A percentile compares a stretch with the other conserved stretches of the same genome.
Evolutionary conservation across 2,329 filamentous ascomycete genomes (phyloP).

Genomic region (Myriosclerotinia scirpicola): DNA sequence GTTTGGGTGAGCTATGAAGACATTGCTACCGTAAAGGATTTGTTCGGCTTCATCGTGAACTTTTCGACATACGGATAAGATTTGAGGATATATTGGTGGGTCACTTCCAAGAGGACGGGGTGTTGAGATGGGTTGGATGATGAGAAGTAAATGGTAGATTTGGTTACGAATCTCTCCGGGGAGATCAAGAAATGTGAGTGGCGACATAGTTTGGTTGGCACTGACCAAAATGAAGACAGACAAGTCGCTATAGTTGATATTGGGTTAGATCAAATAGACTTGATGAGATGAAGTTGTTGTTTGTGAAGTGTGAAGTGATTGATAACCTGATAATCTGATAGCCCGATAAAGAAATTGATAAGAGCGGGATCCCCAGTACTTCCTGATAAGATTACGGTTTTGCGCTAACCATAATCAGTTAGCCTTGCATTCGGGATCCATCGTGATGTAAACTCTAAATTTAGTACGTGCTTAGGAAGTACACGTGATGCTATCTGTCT

Average conservation of each 20-base stretch:
- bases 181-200: slow-evolving; percentile 42
- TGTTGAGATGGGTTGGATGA: slow-evolving; percentile 32
- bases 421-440: too few species aligned
- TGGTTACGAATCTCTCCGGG: slow-evolving; percentile 62
- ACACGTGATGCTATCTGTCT: not conserved
- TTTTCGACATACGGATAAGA: slow-evolving; percentile 31
- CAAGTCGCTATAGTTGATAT: too few species aligned
- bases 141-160: slow-evolving; percentile 47
- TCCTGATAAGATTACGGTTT: too few species aligned
- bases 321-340: too few species aligned
- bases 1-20: slow-evolving; percentile 50
- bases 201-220: slow-evolving; percentile 21
- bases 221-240: too few species aligned
- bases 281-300: too few species aligned
- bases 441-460: not conserved
- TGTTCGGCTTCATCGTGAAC: slow-evolving; percentile 38
- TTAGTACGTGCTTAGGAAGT: not conserved
- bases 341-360: too few species aligned
- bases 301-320: too few species aligned
- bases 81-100: slow-evolving; percentile 39
- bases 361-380: too few species aligned
- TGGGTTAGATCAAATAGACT: too few species aligned
- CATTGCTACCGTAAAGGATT: slow-evolving; percentile 51
- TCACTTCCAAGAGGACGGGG: slow-evolving; percentile 27
- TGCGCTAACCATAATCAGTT: too few species aligned